Percentiles rank a stretch among this genome's conserved stretches.
phyloP scores from a whole-genome alignment of 306 rosid species.

The Vigna angularis region DNA sequence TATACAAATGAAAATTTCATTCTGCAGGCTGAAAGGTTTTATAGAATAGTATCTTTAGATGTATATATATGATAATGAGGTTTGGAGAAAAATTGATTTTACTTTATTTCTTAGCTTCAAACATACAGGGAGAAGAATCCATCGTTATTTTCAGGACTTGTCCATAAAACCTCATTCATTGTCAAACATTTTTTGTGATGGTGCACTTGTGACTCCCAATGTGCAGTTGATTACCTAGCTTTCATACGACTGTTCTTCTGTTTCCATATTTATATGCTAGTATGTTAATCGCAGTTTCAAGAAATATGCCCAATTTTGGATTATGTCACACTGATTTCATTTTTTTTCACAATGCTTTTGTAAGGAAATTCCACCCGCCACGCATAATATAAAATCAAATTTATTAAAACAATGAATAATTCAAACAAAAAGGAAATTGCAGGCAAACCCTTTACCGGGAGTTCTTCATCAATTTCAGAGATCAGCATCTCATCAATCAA shows the following conservation, averaged over 20 bases:
- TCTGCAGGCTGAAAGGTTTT: neutral
- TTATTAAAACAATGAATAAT: conserved; percentile 28
- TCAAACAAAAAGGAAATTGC: conserved; percentile 9
- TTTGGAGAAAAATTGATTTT: conserved; percentile 5
- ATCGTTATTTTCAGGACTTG: neutral
- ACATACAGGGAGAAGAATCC: conserved; percentile 6
- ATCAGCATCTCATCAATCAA: conserved; percentile 90
- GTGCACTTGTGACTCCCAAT: conserved; percentile 3
- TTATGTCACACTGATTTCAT: neutral
- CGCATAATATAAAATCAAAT: neutral
- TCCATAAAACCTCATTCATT: neutral
- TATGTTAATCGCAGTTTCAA: conserved; percentile 5
- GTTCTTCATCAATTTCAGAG: conserved; percentile 77
- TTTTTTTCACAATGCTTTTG: conserved; percentile 1
- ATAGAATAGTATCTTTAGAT: conserved; percentile 23
- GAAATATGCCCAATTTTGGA: conserved; percentile 7
- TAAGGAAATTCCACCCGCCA: conserved; percentile 23
- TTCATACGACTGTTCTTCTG: conserved; percentile 9
- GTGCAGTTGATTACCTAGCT: conserved; percentile 29
- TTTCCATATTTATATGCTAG: neutral
- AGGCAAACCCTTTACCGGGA: conserved; percentile 72
- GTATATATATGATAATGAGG: conserved; percentile 1
- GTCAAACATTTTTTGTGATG: neutral
- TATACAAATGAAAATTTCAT: conserved; percentile 17
- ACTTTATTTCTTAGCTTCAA: conserved; percentile 34